Base-by-base conservation (phyloP, 352 stramenopile genomes). In the Phytophthora hybrid region DNA sequence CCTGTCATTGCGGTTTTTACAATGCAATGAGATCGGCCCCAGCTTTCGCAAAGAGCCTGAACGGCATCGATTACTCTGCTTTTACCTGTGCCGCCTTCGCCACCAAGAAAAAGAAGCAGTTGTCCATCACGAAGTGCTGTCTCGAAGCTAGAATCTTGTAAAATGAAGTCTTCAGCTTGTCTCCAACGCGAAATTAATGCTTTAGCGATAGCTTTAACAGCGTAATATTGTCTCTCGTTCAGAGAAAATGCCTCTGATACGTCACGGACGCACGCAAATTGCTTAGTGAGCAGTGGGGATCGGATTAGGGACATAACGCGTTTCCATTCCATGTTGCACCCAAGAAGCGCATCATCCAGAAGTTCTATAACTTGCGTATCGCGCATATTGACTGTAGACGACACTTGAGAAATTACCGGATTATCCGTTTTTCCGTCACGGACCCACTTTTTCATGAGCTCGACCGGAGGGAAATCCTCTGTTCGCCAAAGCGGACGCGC, bases 1-100 rank as follows among this genome's bases (percentile, higher is more conserved):
- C n/a, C n/a, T n/a, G n/a, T n/a, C n/a, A n/a, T n/a, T n/a, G n/a
- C n/a, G n/a, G n/a, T n/a, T n/a, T n/a, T n/a, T n/a, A n/a, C n/a
- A n/a, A n/a, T n/a, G n/a, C n/a, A n/a, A n/a, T n/a, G n/a, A n/a
- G n/a, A n/a, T n/a, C n/a, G n/a, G n/a, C n/a, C n/a, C n/a, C n/a
- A n/a, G n/a, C n/a, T n/a, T n/a, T n/a, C n/a, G n/a, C 61, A 68
- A 14, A 67, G 23, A 13, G 61, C 23, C n/a, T 53, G 14, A 1
- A 68, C 49, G 7, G 49, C 51, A 18, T 60, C 61, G 13, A 68
- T 29, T 10, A 60, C 49, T 8, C 61, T 32, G 21, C 19, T 68
- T 26, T 68, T 68, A 6, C 61, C 61, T 26, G 19, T 52, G n/a
- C 58, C 39, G 3, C 58, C 58, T 37, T 68, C 34, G 11, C 51